phyloP scores from a whole-genome alignment of 768 basidiomycete genomes.

The Agaricus bisporus region DNA sequence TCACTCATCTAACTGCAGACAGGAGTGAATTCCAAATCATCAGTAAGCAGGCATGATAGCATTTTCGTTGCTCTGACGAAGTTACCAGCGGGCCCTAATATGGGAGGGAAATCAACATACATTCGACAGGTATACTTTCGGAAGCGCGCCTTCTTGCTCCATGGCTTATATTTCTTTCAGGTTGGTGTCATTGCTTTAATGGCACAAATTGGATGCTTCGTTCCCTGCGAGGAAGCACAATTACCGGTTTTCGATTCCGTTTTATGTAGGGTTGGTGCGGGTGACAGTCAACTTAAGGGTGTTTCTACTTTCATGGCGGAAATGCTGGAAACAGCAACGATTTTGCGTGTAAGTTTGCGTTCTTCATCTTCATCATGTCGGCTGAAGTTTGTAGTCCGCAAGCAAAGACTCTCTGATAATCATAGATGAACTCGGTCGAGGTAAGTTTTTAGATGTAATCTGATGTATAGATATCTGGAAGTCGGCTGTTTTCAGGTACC shows the following conservation, averaged over 20 bases:
- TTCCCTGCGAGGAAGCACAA: slow-evolving; percentile 82
- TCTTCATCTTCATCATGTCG: not conserved
- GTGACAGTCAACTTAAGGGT: slow-evolving; percentile 95
- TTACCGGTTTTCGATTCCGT: slow-evolving; percentile 95
- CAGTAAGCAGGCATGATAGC: slow-evolving; percentile 39
- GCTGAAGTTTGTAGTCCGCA: slow-evolving; percentile 56
- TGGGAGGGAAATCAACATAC: slow-evolving; percentile 98
- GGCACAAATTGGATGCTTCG: slow-evolving; percentile 94
- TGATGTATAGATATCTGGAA: not conserved
- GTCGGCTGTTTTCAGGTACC: slow-evolving; percentile 50
- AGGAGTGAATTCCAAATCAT: slow-evolving; percentile 94
- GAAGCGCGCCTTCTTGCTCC: not conserved
- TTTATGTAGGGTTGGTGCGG: slow-evolving; percentile 92
- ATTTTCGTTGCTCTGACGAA: not conserved
- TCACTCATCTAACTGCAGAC: slow-evolving; percentile 30
- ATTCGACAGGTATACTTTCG: slow-evolving; percentile 66
- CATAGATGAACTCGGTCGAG: slow-evolving; percentile 94
- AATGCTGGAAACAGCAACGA: slow-evolving; percentile 97
- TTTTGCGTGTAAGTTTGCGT: slow-evolving; percentile 62
- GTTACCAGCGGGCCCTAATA: slow-evolving; percentile 84
- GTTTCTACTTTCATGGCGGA: slow-evolving; percentile 99
- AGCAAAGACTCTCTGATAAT: slow-evolving; percentile 91
- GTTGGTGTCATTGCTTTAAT: slow-evolving; percentile 95
- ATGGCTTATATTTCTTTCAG: slow-evolving; percentile 19
- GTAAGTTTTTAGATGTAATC: slow-evolving; percentile 24